A percentile compares a stretch with the other conserved stretches of the same genome.
phyloP scores from a whole-genome alignment of 106 monocot species.

The Dendrobium huoshanense region DNA sequence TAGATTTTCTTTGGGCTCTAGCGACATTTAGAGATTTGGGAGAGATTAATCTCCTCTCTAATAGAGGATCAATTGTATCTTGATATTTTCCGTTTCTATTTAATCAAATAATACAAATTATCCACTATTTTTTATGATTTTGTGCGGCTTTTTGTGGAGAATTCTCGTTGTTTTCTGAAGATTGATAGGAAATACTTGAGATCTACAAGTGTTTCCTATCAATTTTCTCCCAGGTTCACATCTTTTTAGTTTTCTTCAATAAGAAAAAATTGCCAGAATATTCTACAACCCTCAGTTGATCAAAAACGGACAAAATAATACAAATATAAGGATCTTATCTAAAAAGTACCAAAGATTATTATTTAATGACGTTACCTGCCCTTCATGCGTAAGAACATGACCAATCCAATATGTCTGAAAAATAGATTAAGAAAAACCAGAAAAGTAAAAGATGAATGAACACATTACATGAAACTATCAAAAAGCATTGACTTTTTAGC shows the following conservation, averaged over 20 bases:
- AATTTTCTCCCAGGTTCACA: background rate
- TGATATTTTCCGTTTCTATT: no score
- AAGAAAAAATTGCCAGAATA: background rate
- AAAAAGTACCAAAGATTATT: background rate
- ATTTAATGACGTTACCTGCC: constrained; percentile 43
- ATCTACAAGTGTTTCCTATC: no score
- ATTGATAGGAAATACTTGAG: no score
- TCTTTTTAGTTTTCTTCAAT: background rate
- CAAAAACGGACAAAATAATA: background rate
- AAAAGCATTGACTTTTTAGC: background rate
- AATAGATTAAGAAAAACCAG: constrained; percentile 39
- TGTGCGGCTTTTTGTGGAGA: no score
- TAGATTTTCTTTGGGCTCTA: no score
- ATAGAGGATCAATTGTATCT: no score
- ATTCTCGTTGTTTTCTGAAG: no score
- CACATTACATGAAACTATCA: background rate
- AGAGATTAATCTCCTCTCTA: no score
- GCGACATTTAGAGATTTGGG: no score
- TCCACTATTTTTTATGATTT: no score
- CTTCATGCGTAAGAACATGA: constrained; percentile 60
- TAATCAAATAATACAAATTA: no score
- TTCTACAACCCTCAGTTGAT: background rate
- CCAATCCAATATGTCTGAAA: constrained; percentile 80
- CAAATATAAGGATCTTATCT: background rate
- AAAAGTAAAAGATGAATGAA: constrained; percentile 17